Evolutionary conservation across 257 asterid genomes (phyloP).

Genomic region (Knoxia roxburghii): DNA sequence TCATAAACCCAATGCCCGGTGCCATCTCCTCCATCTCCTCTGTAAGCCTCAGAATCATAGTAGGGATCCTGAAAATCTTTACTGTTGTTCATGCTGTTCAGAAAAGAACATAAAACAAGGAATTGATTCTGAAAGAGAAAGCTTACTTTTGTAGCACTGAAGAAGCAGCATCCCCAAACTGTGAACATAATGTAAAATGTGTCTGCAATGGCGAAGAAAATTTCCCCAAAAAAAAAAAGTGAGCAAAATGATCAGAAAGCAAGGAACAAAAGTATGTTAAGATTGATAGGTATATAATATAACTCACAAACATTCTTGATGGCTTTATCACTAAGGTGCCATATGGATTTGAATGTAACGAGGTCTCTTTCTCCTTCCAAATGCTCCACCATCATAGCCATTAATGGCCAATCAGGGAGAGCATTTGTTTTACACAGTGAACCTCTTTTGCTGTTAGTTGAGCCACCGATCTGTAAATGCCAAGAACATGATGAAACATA

Average conservation of each 20-base stretch:
- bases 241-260: background rate
- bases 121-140: background rate
- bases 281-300: too few species aligned
- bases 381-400: constrained; percentile 83
- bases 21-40: constrained; percentile 86
- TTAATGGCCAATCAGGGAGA: constrained; percentile 74
- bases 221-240: background rate
- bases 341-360: constrained; percentile 73
- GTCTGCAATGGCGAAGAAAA: constrained; percentile 28
- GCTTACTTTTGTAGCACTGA: constrained; percentile 61
- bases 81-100: background rate
- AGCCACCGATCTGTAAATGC: constrained; percentile 28
- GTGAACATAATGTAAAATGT: constrained; percentile 82
- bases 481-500: background rate
- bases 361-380: constrained; percentile 77
- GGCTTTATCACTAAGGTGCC: constrained; percentile 83
- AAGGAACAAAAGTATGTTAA: too few species aligned
- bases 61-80: constrained; percentile 59
- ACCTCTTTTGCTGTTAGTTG: constrained; percentile 18
- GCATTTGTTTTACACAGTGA: constrained; percentile 33
- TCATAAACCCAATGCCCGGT: constrained; percentile 89
- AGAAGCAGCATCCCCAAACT: constrained; percentile 86
- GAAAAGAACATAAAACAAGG: background rate
- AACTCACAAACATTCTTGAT: constrained; percentile 78
- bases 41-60: constrained; percentile 72